phyloP scores from a whole-genome alignment of 2,329 filamentous ascomycete species.

The Paecilomyces sp. region DNA sequence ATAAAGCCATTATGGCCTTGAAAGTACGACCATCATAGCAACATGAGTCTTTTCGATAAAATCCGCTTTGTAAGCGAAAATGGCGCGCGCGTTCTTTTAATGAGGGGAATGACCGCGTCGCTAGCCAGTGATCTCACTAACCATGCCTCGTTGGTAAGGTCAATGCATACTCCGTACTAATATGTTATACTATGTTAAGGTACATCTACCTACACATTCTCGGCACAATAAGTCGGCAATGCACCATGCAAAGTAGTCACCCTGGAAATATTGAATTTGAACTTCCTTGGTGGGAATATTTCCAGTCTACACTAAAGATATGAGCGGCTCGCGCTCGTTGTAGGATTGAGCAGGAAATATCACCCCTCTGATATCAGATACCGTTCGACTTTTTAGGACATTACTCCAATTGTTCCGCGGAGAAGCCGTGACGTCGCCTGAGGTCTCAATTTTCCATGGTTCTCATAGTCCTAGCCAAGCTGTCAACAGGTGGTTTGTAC shows the following conservation, averaged over 20 bases:
- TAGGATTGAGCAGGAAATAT: background rate
- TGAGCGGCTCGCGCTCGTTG: background rate
- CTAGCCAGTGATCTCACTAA: background rate
- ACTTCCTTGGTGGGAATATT: background rate
- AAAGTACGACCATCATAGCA: background rate
- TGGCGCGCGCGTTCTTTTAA: background rate
- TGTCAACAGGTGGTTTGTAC: background rate
- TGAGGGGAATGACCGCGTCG: background rate
- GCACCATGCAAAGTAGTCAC: background rate
- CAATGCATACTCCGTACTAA: background rate
- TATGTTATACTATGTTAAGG: background rate
- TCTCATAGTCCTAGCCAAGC: background rate
- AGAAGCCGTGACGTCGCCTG: background rate
- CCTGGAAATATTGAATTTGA: background rate
- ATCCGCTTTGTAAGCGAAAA: background rate
- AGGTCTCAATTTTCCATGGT: background rate
- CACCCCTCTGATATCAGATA: background rate
- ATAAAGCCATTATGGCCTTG: background rate
- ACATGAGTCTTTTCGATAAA: background rate
- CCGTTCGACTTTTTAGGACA: background rate
- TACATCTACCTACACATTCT: background rate
- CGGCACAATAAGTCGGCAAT: background rate
- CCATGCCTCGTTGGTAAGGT: background rate
- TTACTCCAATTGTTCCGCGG: background rate
- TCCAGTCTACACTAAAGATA: background rate